Evolutionary conservation across 2,329 filamentous ascomycete species (phyloP), one percentile per base, ranked within the genome.

Genomic region (Sporothrix dimorphospora): DNA sequence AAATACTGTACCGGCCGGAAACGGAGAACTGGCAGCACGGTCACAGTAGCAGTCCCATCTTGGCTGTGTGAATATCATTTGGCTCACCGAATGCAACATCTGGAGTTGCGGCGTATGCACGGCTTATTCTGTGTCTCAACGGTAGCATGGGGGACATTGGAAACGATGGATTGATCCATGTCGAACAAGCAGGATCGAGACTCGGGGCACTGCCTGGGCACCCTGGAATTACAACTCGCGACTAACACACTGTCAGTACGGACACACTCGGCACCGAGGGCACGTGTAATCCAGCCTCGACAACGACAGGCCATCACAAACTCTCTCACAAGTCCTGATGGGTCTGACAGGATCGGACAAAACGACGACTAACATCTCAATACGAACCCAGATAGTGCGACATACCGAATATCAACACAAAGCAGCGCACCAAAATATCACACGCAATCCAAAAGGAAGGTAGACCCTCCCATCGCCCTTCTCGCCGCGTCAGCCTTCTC

Each of bases 51-150:
- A 65, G 59, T 42, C 21, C 38, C 34, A 12, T 19, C 21, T 14
- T 65, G 57, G 57, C 34, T 47, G 61, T 14, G 19, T 12, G 42
- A 38, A 51, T 34, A 45, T 67, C 27, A 12, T 67, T 51, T 67
- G 19, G 65, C 19, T 51, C 65, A 67, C 65, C 65, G 65, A 67
- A 45, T 67, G 45, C 11, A 38, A 67, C 65, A 51, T 24, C 8
- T 34, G 16, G 42, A 30, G 3, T 63, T 34, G 16, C 21, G 59
- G 38, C 40, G 59, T 42, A 7, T 65, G 3, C 27, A 27, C 21
- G 59, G 21, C 59, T 27, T 65, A 61, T 45, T 34, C 11, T 21
- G 38, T 40, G 14, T 42, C 38, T 45, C 38, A 12, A 42, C 24
- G n/a, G 12, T n/a, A n/a, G 38, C n/a, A 30, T 55, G 24, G 21